Conservation (phyloP, 2,329 filamentous ascomycete species). For the Monosporascus cannonballus region DNA sequence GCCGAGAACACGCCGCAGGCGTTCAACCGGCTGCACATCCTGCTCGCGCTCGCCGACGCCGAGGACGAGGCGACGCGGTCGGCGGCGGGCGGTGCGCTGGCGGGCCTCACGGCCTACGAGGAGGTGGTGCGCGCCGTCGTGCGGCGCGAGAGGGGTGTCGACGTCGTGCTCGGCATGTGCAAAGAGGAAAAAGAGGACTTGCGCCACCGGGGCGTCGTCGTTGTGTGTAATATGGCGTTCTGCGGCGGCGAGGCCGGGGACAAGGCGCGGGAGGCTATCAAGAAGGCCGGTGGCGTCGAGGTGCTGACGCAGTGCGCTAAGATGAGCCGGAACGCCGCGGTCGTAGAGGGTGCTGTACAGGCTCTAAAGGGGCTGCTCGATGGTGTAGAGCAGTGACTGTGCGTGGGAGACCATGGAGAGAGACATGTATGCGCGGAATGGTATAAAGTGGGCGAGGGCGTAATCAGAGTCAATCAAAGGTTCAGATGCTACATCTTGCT, state of each 20-base stretch:
- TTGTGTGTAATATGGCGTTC: slow-evolving; percentile 65
- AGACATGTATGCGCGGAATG: not conserved
- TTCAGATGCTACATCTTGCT: no score
- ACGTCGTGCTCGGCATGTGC: slow-evolving; percentile 76
- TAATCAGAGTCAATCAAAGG: no score
- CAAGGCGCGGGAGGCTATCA: slow-evolving; percentile 53
- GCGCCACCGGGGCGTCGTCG: slow-evolving; percentile 67
- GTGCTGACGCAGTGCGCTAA: slow-evolving; percentile 64
- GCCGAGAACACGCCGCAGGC: slow-evolving; percentile 62
- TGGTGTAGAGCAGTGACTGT: slow-evolving; percentile 11
- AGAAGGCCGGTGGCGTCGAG: slow-evolving; percentile 58
- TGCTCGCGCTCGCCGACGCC: slow-evolving; percentile 82
- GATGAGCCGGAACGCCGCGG: slow-evolving; percentile 60
- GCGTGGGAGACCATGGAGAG: no score
- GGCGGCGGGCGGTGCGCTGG: slow-evolving; percentile 83
- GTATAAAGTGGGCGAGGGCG: no score
- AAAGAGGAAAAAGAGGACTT: slow-evolving; percentile 65
- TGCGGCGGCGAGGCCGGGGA: slow-evolving; percentile 61
- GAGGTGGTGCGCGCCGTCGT: slow-evolving; percentile 66
- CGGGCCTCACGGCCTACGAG: slow-evolving; percentile 75
- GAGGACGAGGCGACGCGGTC: slow-evolving; percentile 74
- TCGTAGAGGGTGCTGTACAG: slow-evolving; percentile 66
- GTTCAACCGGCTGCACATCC: slow-evolving; percentile 68
- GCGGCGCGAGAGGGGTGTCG: slow-evolving; percentile 63
- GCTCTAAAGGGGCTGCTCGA: slow-evolving; percentile 63